phyloP scores from a whole-genome alignment of 1,139 yeast genomes.

The Chernovozyma aurita region DNA sequence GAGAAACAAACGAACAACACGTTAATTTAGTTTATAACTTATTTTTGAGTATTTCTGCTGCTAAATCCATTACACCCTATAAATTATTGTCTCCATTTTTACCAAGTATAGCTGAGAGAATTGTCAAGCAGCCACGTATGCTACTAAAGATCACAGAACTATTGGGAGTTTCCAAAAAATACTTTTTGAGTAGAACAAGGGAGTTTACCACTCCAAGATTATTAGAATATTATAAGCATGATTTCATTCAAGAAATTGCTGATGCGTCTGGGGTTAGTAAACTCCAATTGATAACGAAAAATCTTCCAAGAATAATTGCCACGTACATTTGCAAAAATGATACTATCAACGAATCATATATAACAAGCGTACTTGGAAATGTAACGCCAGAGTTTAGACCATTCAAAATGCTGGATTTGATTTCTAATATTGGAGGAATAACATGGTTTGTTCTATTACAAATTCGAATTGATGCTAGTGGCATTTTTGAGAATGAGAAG shows the following conservation, averaged over 20 bases:
- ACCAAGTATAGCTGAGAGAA: constrained; percentile 64
- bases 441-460: constrained; percentile 40
- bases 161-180: constrained; percentile 55
- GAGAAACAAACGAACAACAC: constrained; percentile 57
- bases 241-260: constrained; percentile 54
- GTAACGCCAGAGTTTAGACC: constrained; percentile 43
- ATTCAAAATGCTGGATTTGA: constrained; percentile 37
- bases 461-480: constrained; percentile 28
- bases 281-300: constrained; percentile 30
- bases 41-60: constrained; percentile 43
- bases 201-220: constrained; percentile 76
- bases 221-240: constrained; percentile 59
- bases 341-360: constrained; percentile 43
- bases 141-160: constrained; percentile 59
- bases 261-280: constrained; percentile 31
- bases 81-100: constrained; percentile 75
- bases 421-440: constrained; percentile 41
- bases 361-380: constrained; percentile 52
- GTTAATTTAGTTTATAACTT: constrained; percentile 62
- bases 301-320: constrained; percentile 38
- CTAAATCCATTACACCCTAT: constrained; percentile 52
- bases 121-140: constrained; percentile 59
- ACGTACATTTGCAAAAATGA: constrained; percentile 34
- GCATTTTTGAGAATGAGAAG: constrained; percentile 23
- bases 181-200: constrained; percentile 65